A percentile compares a stretch with the other conserved stretches of the same genome.
phyloP scores from a whole-genome alignment of 768 basidiomycete species.

The Pleurotus tuber-regium region DNA sequence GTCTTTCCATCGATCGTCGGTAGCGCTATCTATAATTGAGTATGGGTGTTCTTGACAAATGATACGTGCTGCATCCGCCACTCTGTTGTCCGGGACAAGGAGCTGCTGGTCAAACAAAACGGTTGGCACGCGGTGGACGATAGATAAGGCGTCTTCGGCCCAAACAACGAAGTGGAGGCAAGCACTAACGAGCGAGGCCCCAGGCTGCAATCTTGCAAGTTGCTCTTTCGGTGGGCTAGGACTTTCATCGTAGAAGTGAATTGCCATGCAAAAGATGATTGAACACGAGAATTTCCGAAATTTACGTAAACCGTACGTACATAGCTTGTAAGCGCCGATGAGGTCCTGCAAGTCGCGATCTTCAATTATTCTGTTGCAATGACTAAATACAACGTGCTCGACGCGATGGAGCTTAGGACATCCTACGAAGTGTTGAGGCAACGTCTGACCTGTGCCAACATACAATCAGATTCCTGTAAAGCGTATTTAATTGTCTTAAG shows the following conservation, averaged over 20 bases:
- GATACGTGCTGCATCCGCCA: slow-evolving; percentile 2
- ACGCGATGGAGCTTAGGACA: too few species aligned
- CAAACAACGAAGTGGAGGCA: slow-evolving; percentile 14
- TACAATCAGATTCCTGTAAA: too few species aligned
- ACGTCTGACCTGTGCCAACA: too few species aligned
- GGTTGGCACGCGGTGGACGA: slow-evolving; percentile 20
- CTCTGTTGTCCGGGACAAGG: slow-evolving; percentile 16
- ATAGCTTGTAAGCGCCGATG: too few species aligned
- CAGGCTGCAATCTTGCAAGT: background rate
- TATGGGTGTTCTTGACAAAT: slow-evolving; percentile 1
- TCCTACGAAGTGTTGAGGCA: too few species aligned
- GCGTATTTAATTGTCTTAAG: too few species aligned
- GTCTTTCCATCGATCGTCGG: slow-evolving; percentile 3
- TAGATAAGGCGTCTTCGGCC: slow-evolving; percentile 21
- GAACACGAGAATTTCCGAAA: too few species aligned
- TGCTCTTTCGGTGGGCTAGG: slow-evolving; percentile 1
- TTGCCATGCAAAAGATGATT: background rate
- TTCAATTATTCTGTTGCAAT: too few species aligned
- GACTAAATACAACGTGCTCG: too few species aligned
- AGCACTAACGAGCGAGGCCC: background rate
- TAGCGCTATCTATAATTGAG: background rate
- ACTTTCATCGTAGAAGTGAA: slow-evolving; percentile 7
- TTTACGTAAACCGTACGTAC: too few species aligned
- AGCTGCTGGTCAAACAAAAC: slow-evolving; percentile 17
- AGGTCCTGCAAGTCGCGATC: too few species aligned